Evolutionary conservation across 805 yeast species (phyloP), one percentile per base, ranked within the genome.

Genomic region (Myxozyma geophila): DNA sequence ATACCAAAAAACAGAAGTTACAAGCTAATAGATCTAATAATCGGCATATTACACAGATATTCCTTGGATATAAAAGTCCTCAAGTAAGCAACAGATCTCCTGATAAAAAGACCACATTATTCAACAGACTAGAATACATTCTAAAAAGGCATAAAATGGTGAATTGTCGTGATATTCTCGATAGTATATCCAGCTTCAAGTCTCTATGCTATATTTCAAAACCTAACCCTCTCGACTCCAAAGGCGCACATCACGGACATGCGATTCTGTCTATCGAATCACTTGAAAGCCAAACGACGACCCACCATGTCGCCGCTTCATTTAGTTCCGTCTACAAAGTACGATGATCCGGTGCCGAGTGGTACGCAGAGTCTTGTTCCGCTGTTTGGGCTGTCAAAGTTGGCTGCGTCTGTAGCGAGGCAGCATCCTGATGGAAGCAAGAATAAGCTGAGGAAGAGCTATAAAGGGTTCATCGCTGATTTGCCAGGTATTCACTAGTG

Each of bases 371-470:
- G 92, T 75, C 79, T 95, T 58, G 81, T 92, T 21, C 77, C 83
- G 33, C 75, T 88, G 15, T 95, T 91, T 70, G 87, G 86, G 1
- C 76, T 95, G 47, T 82, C 83, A 46, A 82, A 81, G 1, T 78
- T 92, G 13, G 89, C 97, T 0, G 80, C 83, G 59, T 87, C 96
- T 2, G 87, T 95, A 49, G 96, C 97, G 0, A 83, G 99, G 72
- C 82, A 87, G 10, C 92, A 90, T 71, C 87, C 91, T 1, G 97
- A 97, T 0, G 83, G 95, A 0, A 92, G 90, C 70, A 97, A 97
- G 59, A 92, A 92, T 44, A 95, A 95, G 77, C 82, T 95, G 60
- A 83, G 99, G 71, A 95, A 95, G 76, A 91, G 98, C 0, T 95
- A 95, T 77, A 95, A 95, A 75, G 92, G 92, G 68, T 98, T 93